These are phyloP conservation scores for Aspergillus asperescens DNA, from an alignment of 495 filamentous ascomycete species.

Conservation along the genomic window DNA sequence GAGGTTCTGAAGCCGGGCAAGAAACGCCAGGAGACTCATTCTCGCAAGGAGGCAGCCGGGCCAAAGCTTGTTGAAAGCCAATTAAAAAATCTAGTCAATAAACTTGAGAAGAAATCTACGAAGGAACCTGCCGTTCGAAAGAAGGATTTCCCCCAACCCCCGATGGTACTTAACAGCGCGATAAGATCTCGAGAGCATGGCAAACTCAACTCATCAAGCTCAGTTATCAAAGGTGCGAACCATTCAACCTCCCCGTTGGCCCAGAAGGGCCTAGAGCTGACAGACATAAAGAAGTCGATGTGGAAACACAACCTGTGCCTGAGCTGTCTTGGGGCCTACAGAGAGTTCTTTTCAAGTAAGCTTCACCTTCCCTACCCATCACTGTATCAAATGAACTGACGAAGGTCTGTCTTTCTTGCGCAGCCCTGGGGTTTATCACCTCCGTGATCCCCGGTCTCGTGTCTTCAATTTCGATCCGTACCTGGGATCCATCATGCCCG, in stretches of 20 bases:
- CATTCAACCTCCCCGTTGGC: background rate
- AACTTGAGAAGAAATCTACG: background rate
- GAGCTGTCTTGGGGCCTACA: conserved; percentile 73
- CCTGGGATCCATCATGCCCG: conserved; percentile 83
- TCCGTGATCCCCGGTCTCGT: conserved; percentile 81
- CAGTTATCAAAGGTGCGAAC: conserved; percentile 21
- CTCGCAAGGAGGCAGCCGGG: background rate
- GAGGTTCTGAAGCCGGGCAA: background rate
- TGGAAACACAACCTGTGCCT: conserved; percentile 55
- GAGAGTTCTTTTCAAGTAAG: conserved; percentile 84
- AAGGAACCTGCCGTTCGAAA: background rate
- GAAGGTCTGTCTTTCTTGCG: background rate
- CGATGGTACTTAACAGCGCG: conserved; percentile 7
- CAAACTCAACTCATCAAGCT: conserved; percentile 9
- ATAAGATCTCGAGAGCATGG: conserved; percentile 13
- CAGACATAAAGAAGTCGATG: conserved; percentile 40
- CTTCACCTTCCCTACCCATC: background rate
- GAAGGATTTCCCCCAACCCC: background rate
- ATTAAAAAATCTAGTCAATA: background rate
- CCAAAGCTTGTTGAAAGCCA: background rate
- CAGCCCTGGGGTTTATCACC: conserved; percentile 79
- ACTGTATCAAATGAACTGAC: conserved; percentile 13
- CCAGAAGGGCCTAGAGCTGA: background rate
- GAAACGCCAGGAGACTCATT: background rate
- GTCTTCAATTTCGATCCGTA: conserved; percentile 97